Evolutionary conservation across 148 eudicot genomes (phyloP), one percentile per base, ranked within the genome.

Genomic region (Rheum nobile): DNA sequence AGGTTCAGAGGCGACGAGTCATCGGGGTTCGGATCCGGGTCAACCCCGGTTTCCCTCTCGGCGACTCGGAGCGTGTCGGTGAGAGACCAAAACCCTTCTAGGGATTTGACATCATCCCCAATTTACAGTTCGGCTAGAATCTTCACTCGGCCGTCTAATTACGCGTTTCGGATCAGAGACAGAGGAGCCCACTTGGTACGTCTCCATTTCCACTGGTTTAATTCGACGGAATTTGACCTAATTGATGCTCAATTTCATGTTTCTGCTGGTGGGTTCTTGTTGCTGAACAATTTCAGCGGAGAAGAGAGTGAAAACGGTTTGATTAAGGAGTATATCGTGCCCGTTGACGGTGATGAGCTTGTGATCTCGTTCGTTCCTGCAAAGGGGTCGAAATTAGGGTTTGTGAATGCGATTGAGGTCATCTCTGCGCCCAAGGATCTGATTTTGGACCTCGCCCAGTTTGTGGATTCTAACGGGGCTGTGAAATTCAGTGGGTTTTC

Each of bases 381-480:
- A 0, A 74, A 50, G 8, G 82, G 77, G 2, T 81, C 85, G 59
- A 81, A 82, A 70, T 71, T 91, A 61, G 97, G 87, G 10, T 91
- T 91, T 44, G 82, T 90, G 32, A 91, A 77, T 65, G 98, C 90
- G 4, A 90, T 95, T 78, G 98, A 95, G 50, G 93, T 95, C 67
- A 85, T 95, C 37, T 91, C 98, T 70, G 96, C 97, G 4, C 97
- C 98, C 1, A 82, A 80, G 61, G 98, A 94, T 77, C 80, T 94
- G 81, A 83, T 94, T 50, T 80, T 84, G 57, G 91, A 89, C 29
- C 74, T 79, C 26, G 96, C 89, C 12, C 80, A 73, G 76, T 71
- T 72, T 31, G 86, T 85, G 34, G 76, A 75, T 77, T 74, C 79
- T 78, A 78, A 63, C 71, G 85, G 85, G 75, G 82, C 75, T 35